phyloP scores from a whole-genome alignment of 805 yeast species.

The Saccharomyces kudriavzevii region DNA sequence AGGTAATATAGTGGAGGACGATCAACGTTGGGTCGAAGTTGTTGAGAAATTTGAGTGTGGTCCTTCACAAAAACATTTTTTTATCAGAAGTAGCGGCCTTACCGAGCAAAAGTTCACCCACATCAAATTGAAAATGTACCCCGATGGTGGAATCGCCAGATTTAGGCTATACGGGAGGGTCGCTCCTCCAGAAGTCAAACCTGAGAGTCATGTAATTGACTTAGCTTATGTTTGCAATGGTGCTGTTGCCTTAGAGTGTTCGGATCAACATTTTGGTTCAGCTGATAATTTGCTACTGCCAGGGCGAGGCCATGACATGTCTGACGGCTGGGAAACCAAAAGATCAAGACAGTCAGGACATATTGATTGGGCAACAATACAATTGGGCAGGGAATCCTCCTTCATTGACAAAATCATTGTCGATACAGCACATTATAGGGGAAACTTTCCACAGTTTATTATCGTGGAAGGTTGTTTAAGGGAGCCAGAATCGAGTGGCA shows the following conservation, averaged over 20 bases:
- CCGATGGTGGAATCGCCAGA: constrained; percentile 97
- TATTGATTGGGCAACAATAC: constrained; percentile 83
- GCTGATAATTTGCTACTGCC: constrained; percentile 85
- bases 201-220: constrained; percentile 37
- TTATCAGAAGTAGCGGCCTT: constrained; percentile 45
- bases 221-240: constrained; percentile 79
- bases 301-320: constrained; percentile 93
- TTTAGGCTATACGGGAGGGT: constrained; percentile 85
- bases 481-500: constrained; percentile 32
- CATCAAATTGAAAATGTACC: constrained; percentile 82
- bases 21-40: constrained; percentile 59
- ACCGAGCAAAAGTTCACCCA: constrained; percentile 68
- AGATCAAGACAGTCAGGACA: constrained; percentile 81
- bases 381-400: constrained; percentile 59
- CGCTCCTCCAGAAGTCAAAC: constrained; percentile 38
- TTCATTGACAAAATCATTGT: constrained; percentile 51
- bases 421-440: constrained; percentile 91
- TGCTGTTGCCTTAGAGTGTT: constrained; percentile 73
- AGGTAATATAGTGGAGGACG: constrained; percentile 21
- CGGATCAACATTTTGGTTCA: constrained; percentile 92
- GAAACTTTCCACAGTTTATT: constrained; percentile 84
- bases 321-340: constrained; percentile 97
- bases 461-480: constrained; percentile 47
- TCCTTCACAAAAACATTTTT: constrained; percentile 80
- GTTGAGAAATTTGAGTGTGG: constrained; percentile 75